Conservation (phyloP, 169 alveolate species). For the Plasmodium chabaudi region DNA sequence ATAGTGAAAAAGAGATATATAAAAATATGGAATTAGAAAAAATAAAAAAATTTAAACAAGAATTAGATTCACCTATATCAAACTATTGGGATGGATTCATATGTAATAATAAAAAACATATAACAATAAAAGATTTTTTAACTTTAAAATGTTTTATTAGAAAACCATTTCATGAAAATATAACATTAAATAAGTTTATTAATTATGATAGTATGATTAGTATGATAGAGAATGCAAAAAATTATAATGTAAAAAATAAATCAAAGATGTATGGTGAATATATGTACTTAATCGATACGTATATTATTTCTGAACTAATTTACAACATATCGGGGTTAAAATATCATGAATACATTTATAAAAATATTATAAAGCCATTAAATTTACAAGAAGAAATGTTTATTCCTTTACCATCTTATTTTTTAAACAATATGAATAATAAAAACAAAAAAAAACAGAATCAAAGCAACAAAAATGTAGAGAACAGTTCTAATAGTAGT, state of each 20-base stretch:
- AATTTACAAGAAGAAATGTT: constrained; percentile 60
- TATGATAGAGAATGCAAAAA: constrained; percentile 78
- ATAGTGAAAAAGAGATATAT: background rate
- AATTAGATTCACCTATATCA: constrained; percentile 77
- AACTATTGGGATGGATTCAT: constrained; percentile 84
- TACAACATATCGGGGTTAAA: constrained; percentile 53
- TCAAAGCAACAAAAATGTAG: background rate
- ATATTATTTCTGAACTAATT: constrained; percentile 52
- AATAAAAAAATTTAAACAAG: constrained; percentile 48
- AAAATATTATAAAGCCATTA: constrained; percentile 58
- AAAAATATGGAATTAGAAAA: constrained; percentile 38
- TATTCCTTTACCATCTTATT: constrained; percentile 48
- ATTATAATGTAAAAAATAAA: constrained; percentile 10
- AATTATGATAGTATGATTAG: constrained; percentile 66
- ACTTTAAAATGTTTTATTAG: constrained; percentile 77
- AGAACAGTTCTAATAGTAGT: background rate
- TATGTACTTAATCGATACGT: constrained; percentile 55
- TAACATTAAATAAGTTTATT: constrained; percentile 67
- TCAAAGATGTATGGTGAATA: constrained; percentile 38
- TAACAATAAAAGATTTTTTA: constrained; percentile 78
- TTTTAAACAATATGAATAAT: constrained; percentile 20
- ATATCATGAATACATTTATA: constrained; percentile 58
- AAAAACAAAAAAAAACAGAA: constrained; percentile 27
- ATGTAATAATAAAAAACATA: constrained; percentile 78
- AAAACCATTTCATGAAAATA: constrained; percentile 79